Percentiles rank a stretch among this genome's conserved stretches.
These are phyloP conservation scores for Globisporangium polare DNA, from an alignment of 352 stramenopile genomes.

Conservation along the genomic window DNA sequence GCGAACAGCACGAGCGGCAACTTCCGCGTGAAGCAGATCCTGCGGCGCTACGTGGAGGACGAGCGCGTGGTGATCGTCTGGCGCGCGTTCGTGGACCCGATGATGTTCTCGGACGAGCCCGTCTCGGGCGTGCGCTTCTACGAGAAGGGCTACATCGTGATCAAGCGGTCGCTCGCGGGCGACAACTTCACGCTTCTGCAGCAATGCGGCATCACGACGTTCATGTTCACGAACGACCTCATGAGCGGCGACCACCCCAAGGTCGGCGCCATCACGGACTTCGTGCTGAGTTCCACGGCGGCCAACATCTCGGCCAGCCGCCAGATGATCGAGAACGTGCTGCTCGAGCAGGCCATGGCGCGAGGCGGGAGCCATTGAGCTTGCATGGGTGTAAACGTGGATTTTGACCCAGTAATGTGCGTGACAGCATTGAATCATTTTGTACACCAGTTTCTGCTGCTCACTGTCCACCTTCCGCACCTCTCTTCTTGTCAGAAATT, in stretches of 20 bases:
- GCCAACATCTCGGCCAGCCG: conserved; percentile 32
- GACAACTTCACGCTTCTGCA: conserved; percentile 40
- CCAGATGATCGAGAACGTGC: conserved; percentile 49
- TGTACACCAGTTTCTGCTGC: background rate
- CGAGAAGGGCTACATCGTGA: conserved; percentile 53
- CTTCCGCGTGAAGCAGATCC: conserved; percentile 54
- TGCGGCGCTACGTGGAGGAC: conserved; percentile 57
- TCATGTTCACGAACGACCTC: conserved; percentile 31
- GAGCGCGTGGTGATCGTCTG: conserved; percentile 59
- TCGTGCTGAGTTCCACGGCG: conserved; percentile 31
- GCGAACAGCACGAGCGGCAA: conserved; percentile 42
- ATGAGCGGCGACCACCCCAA: conserved; percentile 20
- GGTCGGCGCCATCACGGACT: conserved; percentile 35
- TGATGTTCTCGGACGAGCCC: conserved; percentile 39
- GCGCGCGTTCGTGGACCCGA: conserved; percentile 44
- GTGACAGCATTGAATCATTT: background rate
- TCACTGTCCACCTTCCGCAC: background rate
- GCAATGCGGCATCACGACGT: conserved; percentile 40
- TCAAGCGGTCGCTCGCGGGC: conserved; percentile 36
- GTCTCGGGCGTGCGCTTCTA: conserved; percentile 31
- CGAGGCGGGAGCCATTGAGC: background rate
- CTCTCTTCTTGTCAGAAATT: background rate
- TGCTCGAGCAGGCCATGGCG: conserved; percentile 20
- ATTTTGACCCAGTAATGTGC: background rate
- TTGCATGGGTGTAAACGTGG: background rate